Percentiles rank a stretch among this genome's conserved stretches.
Evolutionary conservation across 441 rosid species (phyloP).

Genomic region (Adansonia rubrostipa): DNA sequence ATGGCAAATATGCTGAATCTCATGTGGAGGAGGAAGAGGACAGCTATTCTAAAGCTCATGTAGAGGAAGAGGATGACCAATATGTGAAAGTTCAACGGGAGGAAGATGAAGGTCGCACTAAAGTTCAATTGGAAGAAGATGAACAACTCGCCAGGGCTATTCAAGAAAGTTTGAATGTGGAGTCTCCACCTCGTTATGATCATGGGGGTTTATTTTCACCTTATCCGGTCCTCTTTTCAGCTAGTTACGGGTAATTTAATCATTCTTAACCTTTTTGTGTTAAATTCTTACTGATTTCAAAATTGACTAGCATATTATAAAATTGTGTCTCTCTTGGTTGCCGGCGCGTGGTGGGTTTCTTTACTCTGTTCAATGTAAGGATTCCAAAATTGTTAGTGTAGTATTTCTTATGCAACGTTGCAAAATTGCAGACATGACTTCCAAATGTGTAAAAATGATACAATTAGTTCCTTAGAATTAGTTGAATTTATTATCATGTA

Average conservation of each 20-base stretch:
- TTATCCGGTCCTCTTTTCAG: constrained; percentile 54
- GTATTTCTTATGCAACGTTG: constrained; percentile 8
- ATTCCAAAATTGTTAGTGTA: not conserved
- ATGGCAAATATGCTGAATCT: constrained; percentile 28
- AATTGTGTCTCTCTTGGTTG: constrained; percentile 1
- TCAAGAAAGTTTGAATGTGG: constrained; percentile 64
- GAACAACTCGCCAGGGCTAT: constrained; percentile 78
- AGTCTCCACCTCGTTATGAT: constrained; percentile 53
- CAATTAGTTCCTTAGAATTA: not conserved
- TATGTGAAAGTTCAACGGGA: constrained; percentile 40
- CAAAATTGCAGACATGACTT: constrained; percentile 11
- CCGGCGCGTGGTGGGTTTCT: not conserved
- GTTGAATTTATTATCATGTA: not conserved
- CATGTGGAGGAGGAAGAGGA: constrained; percentile 36
- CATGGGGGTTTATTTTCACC: constrained; percentile 52
- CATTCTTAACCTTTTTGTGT: constrained; percentile 16
- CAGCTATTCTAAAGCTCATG: constrained; percentile 31
- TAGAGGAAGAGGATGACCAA: constrained; percentile 49
- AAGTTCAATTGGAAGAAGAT: constrained; percentile 74
- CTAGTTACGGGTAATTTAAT: constrained; percentile 59
- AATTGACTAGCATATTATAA: not conserved
- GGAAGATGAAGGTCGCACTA: constrained; percentile 54
- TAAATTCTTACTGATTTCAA: not conserved
- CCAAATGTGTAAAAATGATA: not conserved
- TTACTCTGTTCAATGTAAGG: not conserved